phyloP scores from a whole-genome alignment of 1,284 basidiomycete species.

The Trametes versicolor region DNA sequence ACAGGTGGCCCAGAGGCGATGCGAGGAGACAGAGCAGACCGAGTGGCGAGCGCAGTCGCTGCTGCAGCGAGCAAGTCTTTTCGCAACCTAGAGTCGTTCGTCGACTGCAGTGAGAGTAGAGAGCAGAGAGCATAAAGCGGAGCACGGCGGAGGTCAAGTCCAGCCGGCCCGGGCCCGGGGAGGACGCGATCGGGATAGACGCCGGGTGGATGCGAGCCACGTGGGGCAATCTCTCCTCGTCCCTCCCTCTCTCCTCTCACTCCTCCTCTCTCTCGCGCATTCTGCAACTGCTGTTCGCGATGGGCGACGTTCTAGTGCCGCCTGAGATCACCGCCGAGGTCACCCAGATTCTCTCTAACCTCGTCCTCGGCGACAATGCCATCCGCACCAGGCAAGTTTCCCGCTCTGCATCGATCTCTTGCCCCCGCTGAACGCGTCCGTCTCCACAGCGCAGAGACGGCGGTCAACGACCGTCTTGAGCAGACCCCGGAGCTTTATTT shows the following conservation, averaged over 20 bases:
- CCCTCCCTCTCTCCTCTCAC: not conserved
- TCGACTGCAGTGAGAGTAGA: no score
- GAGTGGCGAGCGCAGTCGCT: no score
- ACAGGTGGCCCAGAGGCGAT: no score
- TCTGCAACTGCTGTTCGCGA: constrained; percentile 7
- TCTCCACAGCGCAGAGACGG: constrained; percentile 72
- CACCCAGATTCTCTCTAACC: constrained; percentile 84
- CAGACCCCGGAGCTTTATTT: constrained; percentile 81
- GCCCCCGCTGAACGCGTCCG: constrained; percentile 11
- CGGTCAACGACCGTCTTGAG: constrained; percentile 78
- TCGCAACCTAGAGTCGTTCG: no score
- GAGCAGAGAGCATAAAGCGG: no score
- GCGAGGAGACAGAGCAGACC: no score
- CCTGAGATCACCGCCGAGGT: constrained; percentile 75
- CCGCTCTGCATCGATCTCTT: constrained; percentile 17
- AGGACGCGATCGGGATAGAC: constrained; percentile 1
- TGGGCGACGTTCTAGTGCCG: constrained; percentile 56
- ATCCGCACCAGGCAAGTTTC: constrained; percentile 72
- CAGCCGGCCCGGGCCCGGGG: not conserved
- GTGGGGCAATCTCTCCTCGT: not conserved
- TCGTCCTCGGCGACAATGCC: constrained; percentile 82
- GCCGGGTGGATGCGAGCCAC: constrained; percentile 1
- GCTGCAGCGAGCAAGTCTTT: no score
- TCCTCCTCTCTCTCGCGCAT: not conserved
- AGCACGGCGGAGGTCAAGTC: no score